These are phyloP conservation scores for Antrodiella citrinella DNA, from an alignment of 768 basidiomycete species.

Conservation along the genomic window DNA sequence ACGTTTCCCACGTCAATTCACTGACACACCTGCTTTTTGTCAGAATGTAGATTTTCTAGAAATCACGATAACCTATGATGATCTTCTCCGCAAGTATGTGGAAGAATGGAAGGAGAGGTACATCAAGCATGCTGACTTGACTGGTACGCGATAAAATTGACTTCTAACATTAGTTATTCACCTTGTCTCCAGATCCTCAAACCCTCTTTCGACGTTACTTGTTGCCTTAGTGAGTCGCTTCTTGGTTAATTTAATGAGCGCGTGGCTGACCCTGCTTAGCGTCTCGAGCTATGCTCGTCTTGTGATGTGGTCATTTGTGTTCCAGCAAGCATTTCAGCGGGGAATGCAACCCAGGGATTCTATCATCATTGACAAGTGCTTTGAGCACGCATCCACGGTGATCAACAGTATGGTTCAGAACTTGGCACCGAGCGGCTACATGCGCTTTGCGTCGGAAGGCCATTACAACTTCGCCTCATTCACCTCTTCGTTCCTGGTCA, in stretches of 20 bases:
- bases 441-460: conserved; percentile 76
- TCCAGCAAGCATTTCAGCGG: conserved; percentile 73
- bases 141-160: conserved; percentile 31
- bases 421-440: conserved; percentile 63
- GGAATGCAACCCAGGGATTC: conserved; percentile 56
- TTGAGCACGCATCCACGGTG: conserved; percentile 61
- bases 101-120: conserved; percentile 64
- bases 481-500: conserved; percentile 76
- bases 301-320: conserved; percentile 83
- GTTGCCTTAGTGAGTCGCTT: conserved; percentile 67
- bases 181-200: conserved; percentile 38
- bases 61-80: conserved; percentile 56
- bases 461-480: conserved; percentile 77
- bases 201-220: conserved; percentile 55
- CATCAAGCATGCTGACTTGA: conserved; percentile 47
- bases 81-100: conserved; percentile 44
- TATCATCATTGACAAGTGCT: conserved; percentile 67
- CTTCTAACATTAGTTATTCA: not conserved
- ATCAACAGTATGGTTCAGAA: conserved; percentile 57
- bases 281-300: conserved; percentile 69
- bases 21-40: not conserved
- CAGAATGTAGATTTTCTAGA: conserved; percentile 62
- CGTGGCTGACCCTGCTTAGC: conserved; percentile 27
- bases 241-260: not conserved
- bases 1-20: not conserved